Conservation (phyloP, 768 basidiomycete species). For the Agaricus subrufescens region DNA sequence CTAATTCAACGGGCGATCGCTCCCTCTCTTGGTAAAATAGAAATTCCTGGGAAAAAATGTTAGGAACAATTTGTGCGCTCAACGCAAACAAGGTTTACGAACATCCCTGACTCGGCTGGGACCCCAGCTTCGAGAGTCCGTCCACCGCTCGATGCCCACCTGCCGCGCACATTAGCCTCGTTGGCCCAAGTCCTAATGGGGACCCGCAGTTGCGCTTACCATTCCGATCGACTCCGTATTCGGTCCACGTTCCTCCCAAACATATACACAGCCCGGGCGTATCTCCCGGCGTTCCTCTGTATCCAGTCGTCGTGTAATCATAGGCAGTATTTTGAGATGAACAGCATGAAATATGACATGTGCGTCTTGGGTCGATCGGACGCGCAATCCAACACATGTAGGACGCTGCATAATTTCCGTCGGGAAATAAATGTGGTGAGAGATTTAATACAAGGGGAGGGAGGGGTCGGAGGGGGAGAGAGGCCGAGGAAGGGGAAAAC, state of each 20-base stretch:
- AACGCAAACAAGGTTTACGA: conserved; percentile 20
- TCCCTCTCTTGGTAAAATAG: conserved; percentile 71
- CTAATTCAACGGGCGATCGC: conserved; percentile 40
- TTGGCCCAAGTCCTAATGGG: conserved; percentile 7
- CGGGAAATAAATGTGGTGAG: not conserved
- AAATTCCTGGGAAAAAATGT: conserved; percentile 49
- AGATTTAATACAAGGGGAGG: not conserved
- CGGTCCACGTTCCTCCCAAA: conserved; percentile 79
- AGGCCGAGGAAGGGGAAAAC: not conserved
- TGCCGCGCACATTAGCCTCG: conserved; percentile 18
- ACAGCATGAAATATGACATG: conserved; percentile 76
- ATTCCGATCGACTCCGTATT: conserved; percentile 59
- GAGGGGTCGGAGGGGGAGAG: not conserved
- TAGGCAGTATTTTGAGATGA: conserved; percentile 47
- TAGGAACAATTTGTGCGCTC: not conserved
- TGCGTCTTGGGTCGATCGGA: conserved; percentile 63
- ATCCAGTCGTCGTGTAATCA: conserved; percentile 69
- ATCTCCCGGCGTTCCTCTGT: conserved; percentile 71
- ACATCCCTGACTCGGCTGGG: conserved; percentile 76
- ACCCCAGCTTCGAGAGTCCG: conserved; percentile 76
- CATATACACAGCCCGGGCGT: conserved; percentile 68
- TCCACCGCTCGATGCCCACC: conserved; percentile 81
- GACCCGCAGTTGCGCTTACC: conserved; percentile 33
- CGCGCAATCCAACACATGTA: conserved; percentile 60
- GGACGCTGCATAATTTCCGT: conserved; percentile 52